Conservation (phyloP, 73 alveolate species). For the Paramecium sexaurelia region DNA sequence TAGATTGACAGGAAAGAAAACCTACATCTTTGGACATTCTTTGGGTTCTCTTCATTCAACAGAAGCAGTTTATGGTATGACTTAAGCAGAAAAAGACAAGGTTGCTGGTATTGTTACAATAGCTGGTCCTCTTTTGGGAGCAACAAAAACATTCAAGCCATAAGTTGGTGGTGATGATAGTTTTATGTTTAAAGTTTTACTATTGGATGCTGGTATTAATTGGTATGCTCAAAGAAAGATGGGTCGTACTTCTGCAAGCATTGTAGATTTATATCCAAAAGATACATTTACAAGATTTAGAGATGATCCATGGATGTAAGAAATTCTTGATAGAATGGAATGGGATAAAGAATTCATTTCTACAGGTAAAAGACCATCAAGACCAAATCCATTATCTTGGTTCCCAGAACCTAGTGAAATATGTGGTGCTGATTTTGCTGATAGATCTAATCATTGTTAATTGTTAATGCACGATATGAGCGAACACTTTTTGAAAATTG, state of each 20-base stretch:
- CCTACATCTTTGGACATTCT: conserved; percentile 53
- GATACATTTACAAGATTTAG: conserved; percentile 53
- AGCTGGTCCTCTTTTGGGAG: conserved; percentile 62
- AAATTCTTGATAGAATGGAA: conserved; percentile 38
- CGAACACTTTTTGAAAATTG: conserved; percentile 10
- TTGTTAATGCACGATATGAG: not conserved
- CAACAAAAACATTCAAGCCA: conserved; percentile 56
- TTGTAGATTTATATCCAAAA: conserved; percentile 53
- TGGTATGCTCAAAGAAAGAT: conserved; percentile 59
- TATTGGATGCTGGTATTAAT: conserved; percentile 55
- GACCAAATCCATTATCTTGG: not conserved
- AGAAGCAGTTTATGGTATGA: not conserved
- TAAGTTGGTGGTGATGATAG: conserved; percentile 62
- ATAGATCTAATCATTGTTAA: conserved; percentile 25
- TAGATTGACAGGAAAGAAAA: conserved; percentile 55
- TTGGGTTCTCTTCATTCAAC: conserved; percentile 62
- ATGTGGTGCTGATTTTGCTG: conserved; percentile 35
- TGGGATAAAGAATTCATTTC: conserved; percentile 36
- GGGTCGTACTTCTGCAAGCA: conserved; percentile 43
- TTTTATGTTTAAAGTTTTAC: conserved; percentile 16
- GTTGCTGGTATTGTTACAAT: conserved; percentile 51
- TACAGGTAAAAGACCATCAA: conserved; percentile 35
- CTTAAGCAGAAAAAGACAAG: conserved; percentile 33
- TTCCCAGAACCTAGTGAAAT: conserved; percentile 24
- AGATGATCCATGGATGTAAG: conserved; percentile 52